A percentile compares a stretch with the other conserved stretches of the same genome.
Evolutionary conservation across 1,284 basidiomycete genomes (phyloP).

Genomic region (Papiliotrema nemorosa): DNA sequence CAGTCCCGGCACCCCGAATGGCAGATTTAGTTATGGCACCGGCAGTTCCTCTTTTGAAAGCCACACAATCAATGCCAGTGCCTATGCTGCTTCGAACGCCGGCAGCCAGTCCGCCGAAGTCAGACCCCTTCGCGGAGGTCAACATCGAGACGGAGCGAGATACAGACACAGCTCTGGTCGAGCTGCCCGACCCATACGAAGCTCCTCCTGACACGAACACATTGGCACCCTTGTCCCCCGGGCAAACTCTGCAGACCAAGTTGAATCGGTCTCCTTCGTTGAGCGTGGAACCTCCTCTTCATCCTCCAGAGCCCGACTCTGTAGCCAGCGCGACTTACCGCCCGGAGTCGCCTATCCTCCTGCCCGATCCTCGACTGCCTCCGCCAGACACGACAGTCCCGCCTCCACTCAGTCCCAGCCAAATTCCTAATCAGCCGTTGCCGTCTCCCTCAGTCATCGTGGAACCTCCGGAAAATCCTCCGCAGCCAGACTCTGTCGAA

Average conservation of each 20-base stretch:
- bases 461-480: neutral
- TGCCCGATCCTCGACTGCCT: slow-evolving; percentile 14
- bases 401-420: slow-evolving; percentile 6
- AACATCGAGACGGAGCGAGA: neutral
- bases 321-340: neutral
- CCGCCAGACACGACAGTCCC: slow-evolving; percentile 13
- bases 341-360: slow-evolving; percentile 5
- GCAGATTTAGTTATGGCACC: too few species aligned
- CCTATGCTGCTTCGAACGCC: slow-evolving; percentile 1
- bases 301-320: neutral
- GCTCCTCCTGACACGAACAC: slow-evolving; percentile 14
- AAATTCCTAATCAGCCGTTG: slow-evolving; percentile 7
- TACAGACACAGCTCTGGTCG: slow-evolving; percentile 2
- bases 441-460: slow-evolving; percentile 2
- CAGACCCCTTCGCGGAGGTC: neutral
- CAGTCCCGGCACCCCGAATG: neutral
- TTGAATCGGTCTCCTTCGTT: slow-evolving; percentile 1
- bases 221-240: slow-evolving; percentile 11
- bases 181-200: slow-evolving; percentile 13
- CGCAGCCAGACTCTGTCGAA: neutral
- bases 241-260: neutral
- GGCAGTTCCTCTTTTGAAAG: neutral
- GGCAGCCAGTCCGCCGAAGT: neutral
- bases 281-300: slow-evolving; percentile 1
- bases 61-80: slow-evolving; percentile 2